Conservation (phyloP, 345 rosid genomes). For the Boechera stricta region DNA sequence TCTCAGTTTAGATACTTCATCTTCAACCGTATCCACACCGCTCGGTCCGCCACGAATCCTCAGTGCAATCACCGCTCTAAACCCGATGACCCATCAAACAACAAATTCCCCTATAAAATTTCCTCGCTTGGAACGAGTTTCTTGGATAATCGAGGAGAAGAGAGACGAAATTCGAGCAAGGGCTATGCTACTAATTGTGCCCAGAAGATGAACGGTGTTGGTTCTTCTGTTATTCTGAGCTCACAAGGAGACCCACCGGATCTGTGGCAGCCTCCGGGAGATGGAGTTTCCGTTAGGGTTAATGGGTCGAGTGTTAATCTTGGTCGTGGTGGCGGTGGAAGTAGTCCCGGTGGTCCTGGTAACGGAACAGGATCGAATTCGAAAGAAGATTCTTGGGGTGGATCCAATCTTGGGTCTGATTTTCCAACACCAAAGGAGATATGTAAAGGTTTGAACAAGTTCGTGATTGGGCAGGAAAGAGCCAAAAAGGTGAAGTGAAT, state of each 20-base stretch:
- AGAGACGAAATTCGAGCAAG: slow-evolving; percentile 29
- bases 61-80: slow-evolving; percentile 49
- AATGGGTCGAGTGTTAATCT: slow-evolving; percentile 49
- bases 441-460: slow-evolving; percentile 87
- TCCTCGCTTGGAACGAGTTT: slow-evolving; percentile 59
- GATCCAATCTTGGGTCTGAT: slow-evolving; percentile 81
- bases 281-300: slow-evolving; percentile 65
- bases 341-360: slow-evolving; percentile 28
- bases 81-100: slow-evolving; percentile 56
- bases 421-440: slow-evolving; percentile 98
- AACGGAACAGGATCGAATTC: slow-evolving; percentile 55
- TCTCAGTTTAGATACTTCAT: slow-evolving; percentile 71
- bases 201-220: slow-evolving; percentile 37
- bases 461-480: slow-evolving; percentile 96
- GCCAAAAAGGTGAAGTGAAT: slow-evolving; percentile 79
- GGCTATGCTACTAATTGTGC: slow-evolving; percentile 41
- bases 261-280: slow-evolving; percentile 98
- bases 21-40: slow-evolving; percentile 59
- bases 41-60: slow-evolving; percentile 49
- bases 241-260: slow-evolving; percentile 94
- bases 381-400: slow-evolving; percentile 91
- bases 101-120: slow-evolving; percentile 53
- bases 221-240: slow-evolving; percentile 44
- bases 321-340: slow-evolving; percentile 53
- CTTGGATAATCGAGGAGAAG: slow-evolving; percentile 44